A percentile compares a stretch with the other conserved stretches of the same genome.
Conservation (phyloP, 139 green algal species). For the Asterochloris erici region DNA sequence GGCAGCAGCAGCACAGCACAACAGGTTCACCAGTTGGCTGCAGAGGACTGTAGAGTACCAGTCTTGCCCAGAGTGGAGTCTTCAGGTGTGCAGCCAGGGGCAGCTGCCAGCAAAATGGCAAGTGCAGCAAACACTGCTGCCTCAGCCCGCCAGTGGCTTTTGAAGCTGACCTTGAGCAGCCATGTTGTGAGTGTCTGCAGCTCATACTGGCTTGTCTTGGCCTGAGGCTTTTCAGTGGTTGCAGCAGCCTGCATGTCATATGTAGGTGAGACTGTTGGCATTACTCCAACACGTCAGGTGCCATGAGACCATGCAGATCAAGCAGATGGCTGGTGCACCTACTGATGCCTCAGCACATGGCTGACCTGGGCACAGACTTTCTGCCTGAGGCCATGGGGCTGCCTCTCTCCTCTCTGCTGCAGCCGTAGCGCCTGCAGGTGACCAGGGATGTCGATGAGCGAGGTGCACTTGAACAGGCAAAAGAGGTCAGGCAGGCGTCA, state of each 20-base stretch:
- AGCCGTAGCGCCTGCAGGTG: too few relatives aligned
- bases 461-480: too few relatives aligned
- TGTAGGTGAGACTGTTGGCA: not conserved
- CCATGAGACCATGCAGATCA: too few relatives aligned
- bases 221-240: not conserved
- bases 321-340: too few relatives aligned
- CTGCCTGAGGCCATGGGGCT: too few relatives aligned
- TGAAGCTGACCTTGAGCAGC: constrained; percentile 67
- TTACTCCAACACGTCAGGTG: not conserved
- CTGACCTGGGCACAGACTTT: too few relatives aligned
- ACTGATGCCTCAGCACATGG: too few relatives aligned
- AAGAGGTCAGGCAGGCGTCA: too few relatives aligned
- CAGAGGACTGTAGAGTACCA: not conserved
- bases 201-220: constrained; percentile 43
- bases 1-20: not conserved
- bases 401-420: too few relatives aligned
- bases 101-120: not conserved
- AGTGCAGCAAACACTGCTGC: not conserved
- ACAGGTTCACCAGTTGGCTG: not conserved
- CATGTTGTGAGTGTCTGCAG: constrained; percentile 82
- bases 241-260: constrained; percentile 1
- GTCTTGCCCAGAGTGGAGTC: not conserved
- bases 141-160: constrained; percentile 8
- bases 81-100: not conserved
- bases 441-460: too few relatives aligned